phyloP scores from a whole-genome alignment of 768 basidiomycete species.

The Mycena amicta region DNA sequence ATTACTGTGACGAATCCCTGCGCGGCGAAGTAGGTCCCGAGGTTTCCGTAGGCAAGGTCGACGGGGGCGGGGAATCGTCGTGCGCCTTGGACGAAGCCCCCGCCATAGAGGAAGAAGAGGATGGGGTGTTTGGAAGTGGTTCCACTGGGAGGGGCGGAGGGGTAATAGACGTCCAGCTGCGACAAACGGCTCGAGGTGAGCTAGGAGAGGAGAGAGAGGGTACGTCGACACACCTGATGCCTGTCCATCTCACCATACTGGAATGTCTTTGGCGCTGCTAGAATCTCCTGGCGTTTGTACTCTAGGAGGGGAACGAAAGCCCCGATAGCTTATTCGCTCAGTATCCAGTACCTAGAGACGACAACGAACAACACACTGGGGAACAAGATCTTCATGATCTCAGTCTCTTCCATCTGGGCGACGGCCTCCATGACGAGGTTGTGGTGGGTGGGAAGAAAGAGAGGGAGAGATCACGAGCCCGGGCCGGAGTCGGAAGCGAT shows the following conservation, averaged over 20 bases:
- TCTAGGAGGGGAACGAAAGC: slow-evolving; percentile 56
- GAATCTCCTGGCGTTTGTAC: slow-evolving; percentile 47
- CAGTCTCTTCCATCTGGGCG: slow-evolving; percentile 7
- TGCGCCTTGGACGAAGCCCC: slow-evolving; percentile 57
- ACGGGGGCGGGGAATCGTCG: slow-evolving; percentile 47
- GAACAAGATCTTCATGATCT: slow-evolving; percentile 8
- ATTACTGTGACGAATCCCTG: slow-evolving; percentile 65
- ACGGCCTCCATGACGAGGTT: slow-evolving; percentile 16
- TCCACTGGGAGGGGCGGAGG: slow-evolving; percentile 46
- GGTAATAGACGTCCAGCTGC: slow-evolving; percentile 73
- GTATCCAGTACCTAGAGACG: not conserved
- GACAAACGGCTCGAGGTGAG: not conserved
- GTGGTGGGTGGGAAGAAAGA: too few species aligned
- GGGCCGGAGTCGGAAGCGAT: too few species aligned
- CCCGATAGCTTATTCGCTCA: slow-evolving; percentile 40
- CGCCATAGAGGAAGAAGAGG: slow-evolving; percentile 69
- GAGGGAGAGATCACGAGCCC: too few species aligned
- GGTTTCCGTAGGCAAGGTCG: slow-evolving; percentile 55
- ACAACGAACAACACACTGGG: slow-evolving; percentile 1
- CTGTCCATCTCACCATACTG: slow-evolving; percentile 55
- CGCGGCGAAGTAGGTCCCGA: slow-evolving; percentile 64
- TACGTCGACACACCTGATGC: slow-evolving; percentile 42
- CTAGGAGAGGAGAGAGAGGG: not conserved
- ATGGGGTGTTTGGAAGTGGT: slow-evolving; percentile 41
- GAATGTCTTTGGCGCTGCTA: slow-evolving; percentile 53